A percentile compares a stretch with the other conserved stretches of the same genome.
These are phyloP conservation scores for Ambrosiella cleistominuta DNA, from an alignment of 2,329 filamentous ascomycete species.

Conservation along the genomic window DNA sequence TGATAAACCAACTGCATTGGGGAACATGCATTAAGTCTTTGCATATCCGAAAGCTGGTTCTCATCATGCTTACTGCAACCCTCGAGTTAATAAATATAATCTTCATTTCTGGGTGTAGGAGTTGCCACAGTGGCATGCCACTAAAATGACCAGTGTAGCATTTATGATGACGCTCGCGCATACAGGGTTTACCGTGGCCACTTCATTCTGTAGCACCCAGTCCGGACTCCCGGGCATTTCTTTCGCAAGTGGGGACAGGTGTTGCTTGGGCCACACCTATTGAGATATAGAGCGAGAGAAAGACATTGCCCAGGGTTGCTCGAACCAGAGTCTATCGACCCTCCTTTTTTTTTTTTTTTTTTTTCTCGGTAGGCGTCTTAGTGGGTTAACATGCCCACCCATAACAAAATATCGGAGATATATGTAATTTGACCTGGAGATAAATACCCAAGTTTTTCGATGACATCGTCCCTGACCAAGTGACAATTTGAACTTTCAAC, in stretches of 20 bases:
- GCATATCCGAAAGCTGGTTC: background rate
- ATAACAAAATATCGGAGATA: too few species aligned
- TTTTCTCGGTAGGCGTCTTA: background rate
- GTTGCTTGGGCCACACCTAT: background rate
- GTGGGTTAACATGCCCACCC: too few species aligned
- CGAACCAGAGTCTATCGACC: background rate
- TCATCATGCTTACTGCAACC: background rate
- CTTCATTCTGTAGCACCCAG: background rate
- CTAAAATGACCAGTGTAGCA: background rate
- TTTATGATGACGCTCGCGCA: background rate
- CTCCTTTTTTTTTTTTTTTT: background rate
- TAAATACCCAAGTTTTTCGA: background rate
- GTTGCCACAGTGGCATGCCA: background rate
- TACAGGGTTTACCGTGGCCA: background rate
- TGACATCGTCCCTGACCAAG: background rate
- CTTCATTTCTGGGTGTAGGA: background rate
- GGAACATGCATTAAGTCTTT: slow-evolving; percentile 1
- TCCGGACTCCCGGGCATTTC: background rate
- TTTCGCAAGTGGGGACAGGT: background rate
- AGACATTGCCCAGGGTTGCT: background rate
- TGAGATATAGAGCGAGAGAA: background rate
- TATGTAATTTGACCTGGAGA: too few species aligned
- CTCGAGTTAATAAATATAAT: background rate
- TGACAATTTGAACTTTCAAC: background rate
- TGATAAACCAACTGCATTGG: background rate